Evolutionary conservation across 805 yeast species (phyloP), one percentile per base, ranked within the genome.

Genomic region (Schizosaccharomyces cryophilus): DNA sequence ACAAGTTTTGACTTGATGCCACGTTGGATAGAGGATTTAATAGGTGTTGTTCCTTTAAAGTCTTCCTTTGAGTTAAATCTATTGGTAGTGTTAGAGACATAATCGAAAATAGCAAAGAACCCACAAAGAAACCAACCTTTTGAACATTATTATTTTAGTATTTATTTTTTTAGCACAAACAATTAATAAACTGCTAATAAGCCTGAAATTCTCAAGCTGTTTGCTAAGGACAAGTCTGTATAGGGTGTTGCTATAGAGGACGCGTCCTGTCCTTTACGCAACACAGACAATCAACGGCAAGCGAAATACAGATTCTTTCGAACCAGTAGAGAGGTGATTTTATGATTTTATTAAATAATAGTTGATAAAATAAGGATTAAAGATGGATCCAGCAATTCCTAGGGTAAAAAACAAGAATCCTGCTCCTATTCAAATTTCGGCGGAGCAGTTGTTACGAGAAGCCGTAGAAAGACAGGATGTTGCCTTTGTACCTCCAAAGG

Each of bases 21-120:
- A 71, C 96, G 80, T 71, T 88, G 95, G n/a, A 85, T 89, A 1
- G 96, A 89, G 0, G 95, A 85, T 72, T 89, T 89, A 71, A 89
- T 83, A 69, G 90, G 90, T 15, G 96, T 82, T 65, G 93, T 83
- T 7, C 95, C 84, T 67, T 87, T 95, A 61, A 88, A 79, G 69
- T 89, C 96, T 54, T 87, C 95, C 65, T 80, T 83, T 38, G 87
- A 21, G 17, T 59, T 42, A 24, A 59, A 59, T 42, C 61, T 59
- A 26, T 3, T 26, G 47, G 13, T 17, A 51, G 38, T 5, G 19
- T 24, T 24, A 17, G n/a, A 51, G 3, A 4, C 1, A 9, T n/a
- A 21, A 11, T 6, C 21, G 6, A 26, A 2, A n/a, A 45, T n/a
- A 5, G 11, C 26, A 45, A 45, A 45, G n/a, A n/a, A 19, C n/a